Evolutionary conservation across 345 rosid species (phyloP).

Genomic region (Pelargonium nanum): DNA sequence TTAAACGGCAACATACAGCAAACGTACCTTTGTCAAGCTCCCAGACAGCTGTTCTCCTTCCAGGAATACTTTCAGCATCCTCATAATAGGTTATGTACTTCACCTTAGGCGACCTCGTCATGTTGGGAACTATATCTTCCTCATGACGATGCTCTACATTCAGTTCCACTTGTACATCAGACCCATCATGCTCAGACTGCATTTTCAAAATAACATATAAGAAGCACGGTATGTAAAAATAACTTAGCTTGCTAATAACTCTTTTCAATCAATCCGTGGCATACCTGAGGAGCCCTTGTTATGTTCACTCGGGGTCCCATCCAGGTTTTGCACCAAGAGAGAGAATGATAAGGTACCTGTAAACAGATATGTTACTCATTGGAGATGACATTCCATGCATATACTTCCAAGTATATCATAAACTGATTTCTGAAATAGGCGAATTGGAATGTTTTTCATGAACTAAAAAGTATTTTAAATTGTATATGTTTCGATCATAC

Average conservation of each 20-base stretch:
- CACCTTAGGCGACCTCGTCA: conserved; percentile 71
- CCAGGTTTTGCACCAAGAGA: conserved; percentile 97
- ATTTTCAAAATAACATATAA: conserved; percentile 16
- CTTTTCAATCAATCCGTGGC: background rate
- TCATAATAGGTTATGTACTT: conserved; percentile 87
- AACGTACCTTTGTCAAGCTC: conserved; percentile 87
- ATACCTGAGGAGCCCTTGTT: conserved; percentile 95
- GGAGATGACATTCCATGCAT: background rate
- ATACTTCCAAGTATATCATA: background rate
- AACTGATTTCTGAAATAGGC: background rate
- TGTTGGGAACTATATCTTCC: conserved; percentile 69
- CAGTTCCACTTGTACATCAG: conserved; percentile 67
- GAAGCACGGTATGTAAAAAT: background rate
- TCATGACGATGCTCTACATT: conserved; percentile 70
- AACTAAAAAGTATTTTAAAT: conserved; percentile 6
- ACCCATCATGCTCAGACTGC: conserved; percentile 96
- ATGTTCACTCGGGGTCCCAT: conserved; percentile 81
- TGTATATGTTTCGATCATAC: conserved; percentile 32
- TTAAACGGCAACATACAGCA: conserved; percentile 5
- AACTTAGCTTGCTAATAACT: background rate
- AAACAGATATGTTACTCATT: conserved; percentile 1
- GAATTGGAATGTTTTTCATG: background rate
- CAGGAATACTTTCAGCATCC: conserved; percentile 80
- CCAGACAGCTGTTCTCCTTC: conserved; percentile 95
- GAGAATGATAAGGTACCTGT: conserved; percentile 92